These are phyloP conservation scores for Mycena pura DNA, from an alignment of 768 basidiomycete species.

Conservation along the genomic window DNA sequence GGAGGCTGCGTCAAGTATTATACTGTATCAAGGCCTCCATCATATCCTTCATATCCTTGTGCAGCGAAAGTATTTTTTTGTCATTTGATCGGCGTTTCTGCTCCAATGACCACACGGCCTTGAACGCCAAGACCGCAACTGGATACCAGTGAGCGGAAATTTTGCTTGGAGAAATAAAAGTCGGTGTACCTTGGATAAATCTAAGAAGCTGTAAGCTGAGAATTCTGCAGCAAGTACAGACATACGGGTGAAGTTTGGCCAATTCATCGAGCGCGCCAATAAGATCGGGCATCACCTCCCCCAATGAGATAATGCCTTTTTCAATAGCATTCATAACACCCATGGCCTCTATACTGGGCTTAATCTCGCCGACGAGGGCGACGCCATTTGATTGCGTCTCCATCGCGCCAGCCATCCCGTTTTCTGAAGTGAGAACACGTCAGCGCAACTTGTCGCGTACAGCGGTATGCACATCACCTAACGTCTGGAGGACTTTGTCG, in stretches of 20 bases:
- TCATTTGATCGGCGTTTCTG: constrained; percentile 48
- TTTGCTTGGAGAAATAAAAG: too few relatives aligned
- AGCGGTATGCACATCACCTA: too few relatives aligned
- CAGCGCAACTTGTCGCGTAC: too few relatives aligned
- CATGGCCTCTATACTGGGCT: neutral
- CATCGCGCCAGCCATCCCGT: constrained; percentile 2
- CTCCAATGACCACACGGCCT: constrained; percentile 46
- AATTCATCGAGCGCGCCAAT: constrained; percentile 32
- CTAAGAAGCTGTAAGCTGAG: too few relatives aligned
- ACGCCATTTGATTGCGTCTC: neutral
- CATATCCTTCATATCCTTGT: constrained; percentile 49
- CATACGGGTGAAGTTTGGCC: constrained; percentile 30
- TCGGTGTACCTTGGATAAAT: too few relatives aligned
- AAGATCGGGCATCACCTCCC: constrained; percentile 27
- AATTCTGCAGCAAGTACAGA: neutral
- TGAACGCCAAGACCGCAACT: constrained; percentile 49
- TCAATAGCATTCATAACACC: constrained; percentile 17
- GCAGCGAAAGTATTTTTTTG: constrained; percentile 42
- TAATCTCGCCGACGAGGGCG: neutral
- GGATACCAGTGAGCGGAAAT: neutral
- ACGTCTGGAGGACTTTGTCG: constrained; percentile 9
- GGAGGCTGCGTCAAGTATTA: neutral
- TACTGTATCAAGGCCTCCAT: constrained; percentile 44
- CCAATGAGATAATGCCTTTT: constrained; percentile 24
- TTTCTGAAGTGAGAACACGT: too few relatives aligned